Evolutionary conservation across 148 eudicot genomes (phyloP).

Genomic region (Suaeda aralocaspica): DNA sequence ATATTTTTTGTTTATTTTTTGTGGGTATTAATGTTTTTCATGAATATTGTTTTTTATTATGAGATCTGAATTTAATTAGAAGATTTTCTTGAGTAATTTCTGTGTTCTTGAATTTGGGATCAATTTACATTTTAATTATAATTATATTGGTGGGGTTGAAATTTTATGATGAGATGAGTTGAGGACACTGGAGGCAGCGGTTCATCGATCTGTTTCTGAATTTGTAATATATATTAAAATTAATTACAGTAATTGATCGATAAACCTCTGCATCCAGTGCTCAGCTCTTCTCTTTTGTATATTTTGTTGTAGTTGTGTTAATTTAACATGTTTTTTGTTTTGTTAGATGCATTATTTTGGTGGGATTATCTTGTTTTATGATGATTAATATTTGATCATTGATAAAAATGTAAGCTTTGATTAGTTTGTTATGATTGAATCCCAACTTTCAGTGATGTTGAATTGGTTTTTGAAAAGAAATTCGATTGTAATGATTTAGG

Average conservation of each 20-base stretch:
- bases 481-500: too few relatives aligned
- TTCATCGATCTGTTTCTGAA: constrained; percentile 76
- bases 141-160: neutral
- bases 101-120: neutral
- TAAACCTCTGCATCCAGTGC: constrained; percentile 91
- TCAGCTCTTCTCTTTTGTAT: neutral
- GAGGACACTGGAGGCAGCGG: constrained; percentile 87
- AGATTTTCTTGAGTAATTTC: neutral
- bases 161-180: constrained; percentile 5
- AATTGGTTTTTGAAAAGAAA: too few relatives aligned
- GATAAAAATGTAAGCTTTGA: too few relatives aligned
- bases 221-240: neutral
- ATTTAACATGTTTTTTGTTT: too few relatives aligned
- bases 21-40: neutral
- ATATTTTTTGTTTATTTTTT: neutral
- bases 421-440: too few relatives aligned
- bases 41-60: neutral
- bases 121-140: neutral
- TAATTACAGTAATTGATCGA: constrained; percentile 63
- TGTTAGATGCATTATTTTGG: neutral
- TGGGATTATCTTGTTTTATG: neutral
- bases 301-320: too few relatives aligned
- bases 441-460: too few relatives aligned
- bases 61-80: neutral
- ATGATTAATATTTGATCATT: too few relatives aligned